Conservation (phyloP, 108 stramenopile species). For the Thalassiosira profunda region DNA sequence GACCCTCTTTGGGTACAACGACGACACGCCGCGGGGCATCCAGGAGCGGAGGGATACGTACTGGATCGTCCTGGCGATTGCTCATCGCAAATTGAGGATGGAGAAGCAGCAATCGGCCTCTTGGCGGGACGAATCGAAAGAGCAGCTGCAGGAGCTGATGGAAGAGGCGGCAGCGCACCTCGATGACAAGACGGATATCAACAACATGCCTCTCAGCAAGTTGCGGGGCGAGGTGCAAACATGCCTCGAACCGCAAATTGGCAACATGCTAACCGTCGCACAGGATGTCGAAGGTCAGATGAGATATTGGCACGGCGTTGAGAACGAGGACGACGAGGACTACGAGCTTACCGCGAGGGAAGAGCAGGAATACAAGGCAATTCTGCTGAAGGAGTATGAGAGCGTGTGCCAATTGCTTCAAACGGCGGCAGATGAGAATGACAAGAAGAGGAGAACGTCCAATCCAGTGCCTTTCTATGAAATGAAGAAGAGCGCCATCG, state of each 20-base stretch:
- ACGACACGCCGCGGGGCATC: constrained; percentile 55
- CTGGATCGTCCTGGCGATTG: constrained; percentile 52
- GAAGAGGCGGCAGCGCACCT: constrained; percentile 54
- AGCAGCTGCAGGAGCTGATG: constrained; percentile 35
- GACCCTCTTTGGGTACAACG: constrained; percentile 32
- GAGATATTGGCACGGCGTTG: constrained; percentile 1
- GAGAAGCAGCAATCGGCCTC: constrained; percentile 5
- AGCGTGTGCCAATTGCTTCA: constrained; percentile 15
- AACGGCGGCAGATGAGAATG: background rate
- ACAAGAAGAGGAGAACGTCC: constrained; percentile 22
- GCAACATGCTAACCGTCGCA: constrained; percentile 55
- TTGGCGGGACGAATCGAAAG: constrained; percentile 29
- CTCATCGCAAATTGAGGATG: constrained; percentile 43
- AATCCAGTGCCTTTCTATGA: constrained; percentile 50
- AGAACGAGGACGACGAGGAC: constrained; percentile 19
- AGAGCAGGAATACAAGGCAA: constrained; percentile 27
- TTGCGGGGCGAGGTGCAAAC: constrained; percentile 70
- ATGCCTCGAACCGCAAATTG: constrained; percentile 56
- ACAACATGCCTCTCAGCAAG: constrained; percentile 52
- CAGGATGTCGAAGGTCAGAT: constrained; percentile 56
- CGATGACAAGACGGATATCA: constrained; percentile 52
- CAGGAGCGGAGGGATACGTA: constrained; percentile 78
- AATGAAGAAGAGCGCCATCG: constrained; percentile 61
- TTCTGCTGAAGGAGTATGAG: constrained; percentile 24
- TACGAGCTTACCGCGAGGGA: constrained; percentile 25